These are phyloP conservation scores for Chaetomiaceae sp. DNA, from an alignment of 2,329 filamentous ascomycete genomes.

Conservation along the genomic window DNA sequence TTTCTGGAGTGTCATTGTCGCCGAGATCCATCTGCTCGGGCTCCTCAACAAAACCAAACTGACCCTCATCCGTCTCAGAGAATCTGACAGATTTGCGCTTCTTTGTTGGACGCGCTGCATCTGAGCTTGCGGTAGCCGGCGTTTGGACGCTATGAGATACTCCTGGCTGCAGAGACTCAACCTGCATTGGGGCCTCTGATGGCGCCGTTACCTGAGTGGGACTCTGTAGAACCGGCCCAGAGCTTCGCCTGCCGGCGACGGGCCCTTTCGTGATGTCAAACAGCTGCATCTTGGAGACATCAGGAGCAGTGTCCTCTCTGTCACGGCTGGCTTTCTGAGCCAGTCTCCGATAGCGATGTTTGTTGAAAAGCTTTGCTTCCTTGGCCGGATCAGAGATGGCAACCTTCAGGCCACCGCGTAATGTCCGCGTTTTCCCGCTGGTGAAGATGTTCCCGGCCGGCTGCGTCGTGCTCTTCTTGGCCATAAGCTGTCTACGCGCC, in stretches of 20 bases:
- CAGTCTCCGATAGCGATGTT: constrained; percentile 33
- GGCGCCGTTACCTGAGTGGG: constrained; percentile 1
- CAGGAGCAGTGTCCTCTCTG: constrained; percentile 37
- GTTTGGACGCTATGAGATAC: neutral
- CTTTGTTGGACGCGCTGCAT: constrained; percentile 20
- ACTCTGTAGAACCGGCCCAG: constrained; percentile 3
- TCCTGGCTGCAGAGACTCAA: neutral
- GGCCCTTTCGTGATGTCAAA: constrained; percentile 28
- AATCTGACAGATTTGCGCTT: constrained; percentile 36
- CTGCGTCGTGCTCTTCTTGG: constrained; percentile 17
- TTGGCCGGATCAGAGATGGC: constrained; percentile 37
- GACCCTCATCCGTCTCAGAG: constrained; percentile 17
- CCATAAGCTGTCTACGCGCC: constrained; percentile 12
- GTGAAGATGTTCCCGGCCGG: constrained; percentile 39
- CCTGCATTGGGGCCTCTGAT: neutral
- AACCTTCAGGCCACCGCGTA: constrained; percentile 32
- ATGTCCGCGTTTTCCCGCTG: constrained; percentile 36
- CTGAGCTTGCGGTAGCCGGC: neutral
- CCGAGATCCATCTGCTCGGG: constrained; percentile 24
- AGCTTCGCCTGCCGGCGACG: constrained; percentile 1
- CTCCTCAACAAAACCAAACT: constrained; percentile 16
- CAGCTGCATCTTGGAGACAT: constrained; percentile 28
- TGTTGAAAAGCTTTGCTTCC: constrained; percentile 36
- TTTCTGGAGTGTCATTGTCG: neutral
- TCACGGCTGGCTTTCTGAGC: constrained; percentile 39